Conservation (phyloP, 371 early-diverging fungal species). For the Circinella umbellata region DNA sequence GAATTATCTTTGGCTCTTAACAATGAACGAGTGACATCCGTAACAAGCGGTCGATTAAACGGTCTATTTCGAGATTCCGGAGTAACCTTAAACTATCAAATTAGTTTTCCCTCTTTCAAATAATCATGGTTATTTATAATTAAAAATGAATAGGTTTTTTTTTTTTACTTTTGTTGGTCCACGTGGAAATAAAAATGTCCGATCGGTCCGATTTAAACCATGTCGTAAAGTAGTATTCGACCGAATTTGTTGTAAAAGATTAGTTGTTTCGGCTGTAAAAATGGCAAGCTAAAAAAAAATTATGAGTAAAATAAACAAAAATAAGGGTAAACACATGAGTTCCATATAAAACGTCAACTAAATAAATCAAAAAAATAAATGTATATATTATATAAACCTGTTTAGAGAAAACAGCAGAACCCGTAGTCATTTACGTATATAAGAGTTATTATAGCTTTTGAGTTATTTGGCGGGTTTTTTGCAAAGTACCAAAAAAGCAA, state of each 20-base stretch:
- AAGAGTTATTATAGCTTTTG: not conserved
- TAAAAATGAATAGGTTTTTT: not conserved
- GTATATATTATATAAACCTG: conserved; percentile 11
- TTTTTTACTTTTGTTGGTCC: not conserved
- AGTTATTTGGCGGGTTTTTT: too few species aligned
- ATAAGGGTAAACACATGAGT: not conserved
- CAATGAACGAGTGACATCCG: not conserved
- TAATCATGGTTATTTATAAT: too few species aligned
- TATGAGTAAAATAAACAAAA: not conserved
- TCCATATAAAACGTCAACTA: too few species aligned
- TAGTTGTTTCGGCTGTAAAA: conserved; percentile 23
- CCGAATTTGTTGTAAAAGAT: conserved; percentile 14
- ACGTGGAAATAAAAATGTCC: not conserved
- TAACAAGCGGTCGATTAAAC: conserved; percentile 8
- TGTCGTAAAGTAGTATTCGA: conserved; percentile 12
- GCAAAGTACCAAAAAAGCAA: not conserved
- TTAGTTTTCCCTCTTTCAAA: too few species aligned
- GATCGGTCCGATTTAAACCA: not conserved
- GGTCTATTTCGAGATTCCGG: not conserved
- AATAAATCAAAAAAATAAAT: not conserved
- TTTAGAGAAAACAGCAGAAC: conserved; percentile 21
- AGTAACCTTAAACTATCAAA: not conserved
- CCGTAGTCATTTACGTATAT: conserved; percentile 20
- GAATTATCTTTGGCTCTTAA: conserved; percentile 1
- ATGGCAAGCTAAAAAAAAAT: conserved; percentile 19